Conservation (phyloP, 352 stramenopile species). For the Phytopythium delawarense region DNA sequence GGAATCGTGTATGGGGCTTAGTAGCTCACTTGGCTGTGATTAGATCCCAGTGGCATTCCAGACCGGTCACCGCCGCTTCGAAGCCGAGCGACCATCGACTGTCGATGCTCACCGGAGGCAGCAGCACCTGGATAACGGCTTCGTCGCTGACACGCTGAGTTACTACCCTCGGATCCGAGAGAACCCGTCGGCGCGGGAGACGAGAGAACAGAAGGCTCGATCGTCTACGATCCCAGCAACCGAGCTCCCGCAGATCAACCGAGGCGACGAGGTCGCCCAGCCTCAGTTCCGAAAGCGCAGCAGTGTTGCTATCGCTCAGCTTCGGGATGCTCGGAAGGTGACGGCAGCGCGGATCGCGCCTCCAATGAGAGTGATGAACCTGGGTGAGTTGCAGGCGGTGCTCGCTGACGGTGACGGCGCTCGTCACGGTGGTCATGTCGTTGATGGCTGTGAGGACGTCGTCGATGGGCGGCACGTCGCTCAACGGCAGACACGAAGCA, state of each 20-base stretch:
- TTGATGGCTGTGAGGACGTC: no score
- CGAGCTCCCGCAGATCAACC: not conserved
- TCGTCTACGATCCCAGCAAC: not conserved
- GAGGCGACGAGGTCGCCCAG: not conserved
- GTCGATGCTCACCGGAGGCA: constrained; percentile 22
- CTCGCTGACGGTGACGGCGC: no score
- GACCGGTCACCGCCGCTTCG: constrained; percentile 19
- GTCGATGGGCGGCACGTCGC: no score
- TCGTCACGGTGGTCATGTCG: no score
- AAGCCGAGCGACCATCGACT: constrained; percentile 28
- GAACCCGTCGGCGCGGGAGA: constrained; percentile 31
- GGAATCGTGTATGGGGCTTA: not conserved
- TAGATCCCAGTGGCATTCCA: constrained; percentile 29
- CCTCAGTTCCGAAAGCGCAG: not conserved
- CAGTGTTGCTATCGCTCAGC: not conserved
- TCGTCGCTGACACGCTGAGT: constrained; percentile 28
- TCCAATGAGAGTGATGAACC: constrained; percentile 9
- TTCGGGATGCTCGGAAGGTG: not conserved
- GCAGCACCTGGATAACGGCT: constrained; percentile 23
- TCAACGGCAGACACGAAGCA: no score
- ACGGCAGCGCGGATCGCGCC: not conserved
- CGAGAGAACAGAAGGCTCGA: constrained; percentile 28
- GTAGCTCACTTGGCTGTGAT: not conserved
- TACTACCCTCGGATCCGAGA: constrained; percentile 58
- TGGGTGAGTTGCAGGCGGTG: constrained; percentile 1